These are phyloP conservation scores for Calonectria leucothoes DNA, from an alignment of 2,329 filamentous ascomycete species.

Conservation along the genomic window DNA sequence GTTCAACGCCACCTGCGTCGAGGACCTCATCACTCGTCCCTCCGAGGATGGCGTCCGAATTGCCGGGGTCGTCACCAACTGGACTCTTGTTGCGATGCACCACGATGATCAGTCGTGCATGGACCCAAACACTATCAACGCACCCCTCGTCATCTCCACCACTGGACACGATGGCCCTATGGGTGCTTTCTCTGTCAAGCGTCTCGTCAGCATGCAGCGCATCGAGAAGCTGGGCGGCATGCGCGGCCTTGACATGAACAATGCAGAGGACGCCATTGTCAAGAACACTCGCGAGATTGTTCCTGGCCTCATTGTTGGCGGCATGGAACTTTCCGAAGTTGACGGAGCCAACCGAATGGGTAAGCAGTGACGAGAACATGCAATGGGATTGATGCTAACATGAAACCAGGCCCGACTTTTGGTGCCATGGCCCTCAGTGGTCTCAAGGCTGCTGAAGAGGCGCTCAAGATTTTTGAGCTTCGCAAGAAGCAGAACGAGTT, in stretches of 20 bases:
- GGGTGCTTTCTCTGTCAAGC: constrained; percentile 91
- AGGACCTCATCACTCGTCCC: constrained; percentile 89
- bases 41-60: constrained; percentile 71
- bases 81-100: constrained; percentile 90
- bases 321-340: constrained; percentile 93
- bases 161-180: constrained; percentile 93
- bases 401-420: constrained; percentile 74
- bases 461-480: constrained; percentile 79
- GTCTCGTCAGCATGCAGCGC: constrained; percentile 87
- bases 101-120: constrained; percentile 94
- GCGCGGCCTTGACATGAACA: constrained; percentile 93
- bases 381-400: constrained; percentile 6
- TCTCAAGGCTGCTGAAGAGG: constrained; percentile 92
- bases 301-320: constrained; percentile 90
- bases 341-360: constrained; percentile 95
- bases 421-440: constrained; percentile 90
- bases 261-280: constrained; percentile 92
- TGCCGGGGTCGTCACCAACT: constrained; percentile 94
- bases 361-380: constrained; percentile 31
- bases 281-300: constrained; percentile 90
- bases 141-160: constrained; percentile 87
- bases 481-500: constrained; percentile 82
- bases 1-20: constrained; percentile 93
- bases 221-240: constrained; percentile 89
- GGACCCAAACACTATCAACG: constrained; percentile 98